Conservation (phyloP, 78 protist genomes). For the Neovahlkampfia damariscottae region DNA sequence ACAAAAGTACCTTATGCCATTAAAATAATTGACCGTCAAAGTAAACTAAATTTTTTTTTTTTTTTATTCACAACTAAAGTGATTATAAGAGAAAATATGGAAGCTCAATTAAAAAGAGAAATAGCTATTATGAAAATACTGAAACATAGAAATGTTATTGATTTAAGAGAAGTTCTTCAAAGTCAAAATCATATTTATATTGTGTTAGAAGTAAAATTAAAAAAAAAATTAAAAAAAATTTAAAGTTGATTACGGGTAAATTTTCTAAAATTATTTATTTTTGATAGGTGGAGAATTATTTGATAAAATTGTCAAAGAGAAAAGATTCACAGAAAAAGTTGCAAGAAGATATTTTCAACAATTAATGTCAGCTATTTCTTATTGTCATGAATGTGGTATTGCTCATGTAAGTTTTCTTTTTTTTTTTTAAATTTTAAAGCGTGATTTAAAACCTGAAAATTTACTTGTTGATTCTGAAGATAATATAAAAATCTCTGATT, state of each 20-base stretch:
- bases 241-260: no score
- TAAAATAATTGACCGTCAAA: conserved; percentile 18
- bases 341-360: conserved; percentile 19
- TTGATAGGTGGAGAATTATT: conserved; percentile 44
- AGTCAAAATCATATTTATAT: conserved; percentile 10
- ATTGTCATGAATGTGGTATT: conserved; percentile 25
- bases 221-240: no score
- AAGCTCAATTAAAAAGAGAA: conserved; percentile 26
- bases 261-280: no score
- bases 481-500: conserved; percentile 50
- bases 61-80: no score
- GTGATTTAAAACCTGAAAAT: conserved; percentile 59
- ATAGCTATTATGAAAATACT: conserved; percentile 23
- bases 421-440: conserved; percentile 55
- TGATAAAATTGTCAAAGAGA: conserved; percentile 14
- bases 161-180: conserved; percentile 21
- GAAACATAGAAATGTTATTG: conserved; percentile 13
- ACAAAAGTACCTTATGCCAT: conserved; percentile 8
- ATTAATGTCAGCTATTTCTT: conserved; percentile 16
- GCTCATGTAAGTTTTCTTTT: conserved; percentile 44
- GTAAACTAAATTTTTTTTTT: no score
- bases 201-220: conserved; percentile 19
- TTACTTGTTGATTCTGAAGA: conserved; percentile 40
- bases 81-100: conserved; percentile 22
- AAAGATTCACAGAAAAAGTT: background rate